Conservation (phyloP, 2,329 filamentous ascomycete species). For the Lachnellula hyalina region DNA sequence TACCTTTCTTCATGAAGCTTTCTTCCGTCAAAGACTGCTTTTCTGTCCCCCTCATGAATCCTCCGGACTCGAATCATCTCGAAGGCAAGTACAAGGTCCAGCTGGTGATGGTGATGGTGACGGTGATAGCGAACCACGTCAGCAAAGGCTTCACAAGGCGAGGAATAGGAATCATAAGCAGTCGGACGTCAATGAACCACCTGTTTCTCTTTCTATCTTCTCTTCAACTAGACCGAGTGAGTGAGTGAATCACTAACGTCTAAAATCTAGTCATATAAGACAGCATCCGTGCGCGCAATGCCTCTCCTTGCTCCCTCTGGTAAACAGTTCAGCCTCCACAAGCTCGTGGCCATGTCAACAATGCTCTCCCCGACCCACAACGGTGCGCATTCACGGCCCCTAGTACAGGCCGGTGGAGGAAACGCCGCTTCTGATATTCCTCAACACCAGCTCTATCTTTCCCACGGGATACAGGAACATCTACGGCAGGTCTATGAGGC, state of each 20-base stretch:
- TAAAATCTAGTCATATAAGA: conserved; percentile 11
- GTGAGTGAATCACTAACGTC: conserved; percentile 1
- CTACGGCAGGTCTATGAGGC: conserved; percentile 44
- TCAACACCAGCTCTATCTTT: conserved; percentile 36
- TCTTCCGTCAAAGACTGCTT: not conserved
- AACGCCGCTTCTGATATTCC: conserved; percentile 20
- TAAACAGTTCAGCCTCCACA: conserved; percentile 31
- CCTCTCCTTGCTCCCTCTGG: conserved; percentile 22
- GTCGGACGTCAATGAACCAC: not conserved
- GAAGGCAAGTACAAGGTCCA: conserved; percentile 1
- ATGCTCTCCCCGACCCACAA: conserved; percentile 24
- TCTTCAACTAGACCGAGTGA: not conserved
- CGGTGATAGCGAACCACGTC: conserved; percentile 2
- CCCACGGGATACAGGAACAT: conserved; percentile 43
- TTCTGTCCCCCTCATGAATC: conserved; percentile 4
- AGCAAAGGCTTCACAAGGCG: not conserved
- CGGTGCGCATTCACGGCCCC: conserved; percentile 16
- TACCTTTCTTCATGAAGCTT: not conserved
- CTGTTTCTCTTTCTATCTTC: not conserved
- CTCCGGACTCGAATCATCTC: conserved; percentile 3
- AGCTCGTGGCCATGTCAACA: conserved; percentile 31
- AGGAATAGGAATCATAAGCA: not conserved
- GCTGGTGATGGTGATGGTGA: not conserved
- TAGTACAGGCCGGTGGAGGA: conserved; percentile 24
- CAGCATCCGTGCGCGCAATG: conserved; percentile 10